phyloP scores from a whole-genome alignment of 345 rosid species.

The Corchorus olitorius region DNA sequence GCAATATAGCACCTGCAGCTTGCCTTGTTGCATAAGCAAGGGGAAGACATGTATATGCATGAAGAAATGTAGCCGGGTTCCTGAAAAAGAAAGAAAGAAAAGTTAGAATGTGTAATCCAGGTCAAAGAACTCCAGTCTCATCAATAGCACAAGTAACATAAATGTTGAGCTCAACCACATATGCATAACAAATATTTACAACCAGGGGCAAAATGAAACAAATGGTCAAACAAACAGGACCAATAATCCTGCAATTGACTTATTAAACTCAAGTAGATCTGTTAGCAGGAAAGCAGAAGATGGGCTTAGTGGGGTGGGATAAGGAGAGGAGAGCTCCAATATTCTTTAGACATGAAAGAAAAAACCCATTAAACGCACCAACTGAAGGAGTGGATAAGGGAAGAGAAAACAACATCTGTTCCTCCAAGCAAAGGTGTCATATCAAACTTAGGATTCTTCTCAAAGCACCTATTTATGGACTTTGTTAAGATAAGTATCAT shows the following conservation, averaged over 20 bases:
- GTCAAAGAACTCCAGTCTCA: not conserved
- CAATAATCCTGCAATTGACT: not conserved
- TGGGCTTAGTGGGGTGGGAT: not conserved
- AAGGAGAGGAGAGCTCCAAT: not conserved
- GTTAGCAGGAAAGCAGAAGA: slow-evolving; percentile 7
- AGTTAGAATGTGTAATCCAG: slow-evolving; percentile 12
- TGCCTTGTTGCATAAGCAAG: slow-evolving; percentile 79
- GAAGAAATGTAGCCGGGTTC: slow-evolving; percentile 94
- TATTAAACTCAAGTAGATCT: not conserved
- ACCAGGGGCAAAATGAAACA: not conserved
- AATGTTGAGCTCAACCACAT: not conserved
- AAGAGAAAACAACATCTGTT: slow-evolving; percentile 96
- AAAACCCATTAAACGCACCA: slow-evolving; percentile 66
- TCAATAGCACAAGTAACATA: not conserved
- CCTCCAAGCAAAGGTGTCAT: slow-evolving; percentile 99
- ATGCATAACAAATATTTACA: not conserved
- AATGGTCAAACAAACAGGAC: not conserved
- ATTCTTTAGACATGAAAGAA: not conserved
- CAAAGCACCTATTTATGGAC: slow-evolving; percentile 93
- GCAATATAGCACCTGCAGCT: slow-evolving; percentile 86
- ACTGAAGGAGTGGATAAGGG: slow-evolving; percentile 92
- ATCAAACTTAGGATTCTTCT: slow-evolving; percentile 96
- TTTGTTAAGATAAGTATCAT: slow-evolving; percentile 96
- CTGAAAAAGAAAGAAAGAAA: slow-evolving; percentile 38
- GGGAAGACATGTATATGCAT: slow-evolving; percentile 97